Base-by-base conservation (phyloP, 2,329 filamentous ascomycete genomes). In the Triangularia verruculosa region DNA sequence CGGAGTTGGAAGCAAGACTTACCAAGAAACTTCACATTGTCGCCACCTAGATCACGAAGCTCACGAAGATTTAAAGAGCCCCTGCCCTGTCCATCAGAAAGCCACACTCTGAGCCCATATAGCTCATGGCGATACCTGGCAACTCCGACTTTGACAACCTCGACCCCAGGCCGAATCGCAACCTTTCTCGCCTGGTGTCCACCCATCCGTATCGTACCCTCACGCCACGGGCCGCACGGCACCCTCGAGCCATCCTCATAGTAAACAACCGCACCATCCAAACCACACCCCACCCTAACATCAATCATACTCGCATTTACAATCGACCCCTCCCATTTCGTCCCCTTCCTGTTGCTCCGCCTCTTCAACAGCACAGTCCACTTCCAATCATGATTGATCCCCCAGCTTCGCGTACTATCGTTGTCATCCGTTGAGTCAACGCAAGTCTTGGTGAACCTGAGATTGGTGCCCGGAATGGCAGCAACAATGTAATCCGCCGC, bases 181-280 rank as follows among this genome's bases (percentile, higher is more conserved):
- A 73, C 68, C 58, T 73, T 72, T 30, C 69, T 67, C 1, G 71
- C 59, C 30, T 73, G 71, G 47, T 76, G 74, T 0, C 74, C 74
- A 6, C 74, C 74, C 63, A 74, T 74, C 4, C 63, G n/a, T 3
- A 60, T 66, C 12, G 68, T 62, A 24, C 11, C 4, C 0, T 67
- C 68, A 9, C 67, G 6, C 11, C 39, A 32, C 0, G 75, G 76
- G 0, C 80, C 80, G 68, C 79, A 82, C 27, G 79, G 77, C 13
- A 76, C 74, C 9, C 67, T 69, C n/a, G 74, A 72, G 8, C 78
- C 79, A 60, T 82, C 79, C 53, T 70, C 71, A 66, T 79, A 83
- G 64, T 79, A 72, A 2, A 83, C 76, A 30, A 79, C 74, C 4
- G 77, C 79, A 25, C 80, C 79, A 59, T 83, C 80, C 47, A 82